Evolutionary conservation across 208 protist species (phyloP).

Genomic region (Trypanosoma platydactyli): DNA sequence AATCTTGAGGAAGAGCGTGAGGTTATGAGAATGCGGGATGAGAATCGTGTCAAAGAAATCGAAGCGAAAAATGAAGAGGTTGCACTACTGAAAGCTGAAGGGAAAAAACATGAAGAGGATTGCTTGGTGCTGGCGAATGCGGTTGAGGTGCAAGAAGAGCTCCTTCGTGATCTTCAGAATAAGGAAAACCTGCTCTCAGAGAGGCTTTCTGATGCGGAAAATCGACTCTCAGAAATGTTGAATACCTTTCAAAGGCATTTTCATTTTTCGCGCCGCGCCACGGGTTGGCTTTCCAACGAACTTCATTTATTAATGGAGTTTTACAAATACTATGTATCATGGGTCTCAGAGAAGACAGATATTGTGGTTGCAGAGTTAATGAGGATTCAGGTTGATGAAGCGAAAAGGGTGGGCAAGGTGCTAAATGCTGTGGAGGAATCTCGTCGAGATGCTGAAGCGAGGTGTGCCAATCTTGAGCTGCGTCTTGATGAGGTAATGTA

Average conservation of each 20-base stretch:
- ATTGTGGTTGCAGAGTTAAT: conserved; percentile 3
- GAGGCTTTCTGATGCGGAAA: conserved; percentile 13
- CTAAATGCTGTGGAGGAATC: conserved; percentile 3
- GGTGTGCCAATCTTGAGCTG: conserved; percentile 2
- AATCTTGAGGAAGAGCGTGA: conserved; percentile 8
- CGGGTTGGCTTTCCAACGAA: neutral
- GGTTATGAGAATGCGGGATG: neutral
- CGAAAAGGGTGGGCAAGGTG: neutral
- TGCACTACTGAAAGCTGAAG: conserved; percentile 4
- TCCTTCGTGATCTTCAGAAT: conserved; percentile 7
- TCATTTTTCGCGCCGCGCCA: neutral
- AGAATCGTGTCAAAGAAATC: conserved; percentile 9
- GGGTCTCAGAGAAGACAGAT: conserved; percentile 19
- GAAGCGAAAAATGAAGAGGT: conserved; percentile 3
- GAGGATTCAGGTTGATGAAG: conserved; percentile 5
- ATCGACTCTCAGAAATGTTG: conserved; percentile 12
- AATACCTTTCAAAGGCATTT: neutral
- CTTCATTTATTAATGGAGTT: conserved; percentile 1
- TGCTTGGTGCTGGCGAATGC: conserved; percentile 15
- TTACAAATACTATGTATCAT: conserved; percentile 11
- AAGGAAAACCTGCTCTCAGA: conserved; percentile 9
- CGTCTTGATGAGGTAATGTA: conserved; percentile 2
- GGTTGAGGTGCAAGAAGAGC: conserved; percentile 7
- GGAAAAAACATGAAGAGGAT: conserved; percentile 10
- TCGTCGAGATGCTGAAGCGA: conserved; percentile 10